phyloP scores from a whole-genome alignment of 1,284 basidiomycete species.

The Cutaneotrichosporon sp. region DNA sequence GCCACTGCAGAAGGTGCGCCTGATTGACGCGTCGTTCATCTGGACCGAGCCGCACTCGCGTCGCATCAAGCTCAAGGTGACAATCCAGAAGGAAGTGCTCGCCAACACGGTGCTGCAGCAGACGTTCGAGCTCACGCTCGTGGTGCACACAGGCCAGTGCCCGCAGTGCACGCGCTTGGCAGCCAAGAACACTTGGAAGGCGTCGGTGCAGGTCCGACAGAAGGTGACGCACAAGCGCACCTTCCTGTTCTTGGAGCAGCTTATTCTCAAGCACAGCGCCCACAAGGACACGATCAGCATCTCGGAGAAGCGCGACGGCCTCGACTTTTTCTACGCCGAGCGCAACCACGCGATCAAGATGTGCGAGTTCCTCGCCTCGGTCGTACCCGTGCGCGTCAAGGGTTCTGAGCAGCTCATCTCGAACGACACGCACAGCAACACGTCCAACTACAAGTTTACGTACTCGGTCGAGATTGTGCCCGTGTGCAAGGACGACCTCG shows the following conservation, averaged over 20 bases:
- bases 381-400: constrained; percentile 85
- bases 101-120: constrained; percentile 95
- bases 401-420: constrained; percentile 91
- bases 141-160: constrained; percentile 95
- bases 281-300: constrained; percentile 95
- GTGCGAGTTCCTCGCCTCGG: constrained; percentile 88
- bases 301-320: constrained; percentile 87
- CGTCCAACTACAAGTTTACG: constrained; percentile 95
- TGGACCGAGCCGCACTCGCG: constrained; percentile 99
- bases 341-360: constrained; percentile 92
- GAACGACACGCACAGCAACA: constrained; percentile 84
- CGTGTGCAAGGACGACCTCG: constrained; percentile 96
- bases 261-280: constrained; percentile 93
- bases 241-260: constrained; percentile 95
- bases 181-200: constrained; percentile 98
- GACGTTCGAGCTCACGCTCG: constrained; percentile 93
- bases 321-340: constrained; percentile 94
- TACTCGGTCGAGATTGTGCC: constrained; percentile 97
- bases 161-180: constrained; percentile 89
- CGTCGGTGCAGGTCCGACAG: constrained; percentile 93
- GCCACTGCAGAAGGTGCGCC: constrained; percentile 79
- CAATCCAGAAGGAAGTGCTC: constrained; percentile 97
- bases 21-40: constrained; percentile 96
- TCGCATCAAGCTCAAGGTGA: constrained; percentile 86
- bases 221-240: constrained; percentile 98